Evolutionary conservation across 2,329 filamentous ascomycete species (phyloP), one percentile per base, ranked within the genome.

Genomic region (Neophaeococcomyces mojaviensis): DNA sequence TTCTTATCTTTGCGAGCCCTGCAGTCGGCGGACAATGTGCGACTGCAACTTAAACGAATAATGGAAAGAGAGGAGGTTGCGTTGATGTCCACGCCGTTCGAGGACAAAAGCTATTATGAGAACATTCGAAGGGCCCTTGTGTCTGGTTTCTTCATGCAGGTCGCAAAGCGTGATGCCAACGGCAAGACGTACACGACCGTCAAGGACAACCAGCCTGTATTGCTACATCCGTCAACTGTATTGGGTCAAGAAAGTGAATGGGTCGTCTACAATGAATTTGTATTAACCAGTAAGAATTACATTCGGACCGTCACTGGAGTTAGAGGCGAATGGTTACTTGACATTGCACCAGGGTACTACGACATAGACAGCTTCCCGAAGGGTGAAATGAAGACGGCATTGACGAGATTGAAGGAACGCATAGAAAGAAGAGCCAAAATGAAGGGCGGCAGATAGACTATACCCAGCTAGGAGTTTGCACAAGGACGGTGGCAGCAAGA

Each of bases 71-170:
- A 88, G 55, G 85, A 83, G 48, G 70, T 98, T 8, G 86, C 94
- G 51, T 79, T 98, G 41, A 65, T 96, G 45, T 92, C 86, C 43
- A 97, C 90, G 0, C 78, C 85, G 0, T 97, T 95, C 61, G 84
- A 89, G 59, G 83, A 97, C 70, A 95, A 94, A 74, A 87, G 94
- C 62, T 98, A 98, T 73, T 98, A 97, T 68, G 88, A 81, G 64
- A 98, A 98, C 66, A 98, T 98, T 59, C 86, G 90, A 36, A 82
- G 88, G 31, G 90, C 92, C 7, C 77, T 98, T 12, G 84, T 96
- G 10, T 79, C 89, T 1, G 92, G 94, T 28, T 98, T 98, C 76
- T 98, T 98, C 76, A 98, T 98, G 92, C 92, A 98, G 65, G 87
- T 97, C 18, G 94, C 92, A 49, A 96, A 94, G 80, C 88, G 85